Conservation (phyloP, 2,329 filamentous ascomycete genomes). For the Epichloe uncinata region DNA sequence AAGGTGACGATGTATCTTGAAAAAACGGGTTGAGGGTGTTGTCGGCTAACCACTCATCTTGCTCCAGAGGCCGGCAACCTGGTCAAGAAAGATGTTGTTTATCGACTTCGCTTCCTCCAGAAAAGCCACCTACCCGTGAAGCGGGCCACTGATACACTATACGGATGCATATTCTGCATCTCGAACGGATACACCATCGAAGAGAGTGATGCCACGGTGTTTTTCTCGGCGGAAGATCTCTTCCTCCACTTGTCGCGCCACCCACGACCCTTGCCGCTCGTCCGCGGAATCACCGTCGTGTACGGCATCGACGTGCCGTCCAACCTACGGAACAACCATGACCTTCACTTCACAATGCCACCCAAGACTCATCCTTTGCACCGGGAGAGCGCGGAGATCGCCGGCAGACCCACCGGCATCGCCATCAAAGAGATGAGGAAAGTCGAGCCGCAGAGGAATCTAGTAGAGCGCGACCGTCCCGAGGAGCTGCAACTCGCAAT, state of each 20-base stretch:
- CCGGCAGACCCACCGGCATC: constrained; percentile 29
- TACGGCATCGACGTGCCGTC: constrained; percentile 28
- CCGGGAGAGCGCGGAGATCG: constrained; percentile 26
- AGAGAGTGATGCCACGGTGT: constrained; percentile 43
- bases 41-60: not conserved
- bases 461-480: constrained; percentile 26
- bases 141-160: constrained; percentile 38
- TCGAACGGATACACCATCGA: constrained; percentile 34
- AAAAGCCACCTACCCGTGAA: constrained; percentile 40
- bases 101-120: constrained; percentile 40
- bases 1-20: constrained; percentile 21
- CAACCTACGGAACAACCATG: constrained; percentile 34
- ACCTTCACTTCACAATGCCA: constrained; percentile 34
- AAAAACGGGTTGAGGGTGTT: too few species aligned
- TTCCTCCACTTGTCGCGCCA: constrained; percentile 41
- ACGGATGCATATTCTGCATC: constrained; percentile 42
- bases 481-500: constrained; percentile 31
- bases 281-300: constrained; percentile 35
- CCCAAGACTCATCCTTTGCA: constrained; percentile 27
- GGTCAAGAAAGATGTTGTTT: constrained; percentile 30
- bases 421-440: constrained; percentile 34
- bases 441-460: constrained; percentile 29
- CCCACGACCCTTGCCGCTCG: constrained; percentile 35
- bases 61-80: constrained; percentile 26
- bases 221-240: constrained; percentile 38